A percentile compares a stretch with the other conserved stretches of the same genome.
phyloP scores from a whole-genome alignment of 1,284 basidiomycete species.

The Peniophora sp. region DNA sequence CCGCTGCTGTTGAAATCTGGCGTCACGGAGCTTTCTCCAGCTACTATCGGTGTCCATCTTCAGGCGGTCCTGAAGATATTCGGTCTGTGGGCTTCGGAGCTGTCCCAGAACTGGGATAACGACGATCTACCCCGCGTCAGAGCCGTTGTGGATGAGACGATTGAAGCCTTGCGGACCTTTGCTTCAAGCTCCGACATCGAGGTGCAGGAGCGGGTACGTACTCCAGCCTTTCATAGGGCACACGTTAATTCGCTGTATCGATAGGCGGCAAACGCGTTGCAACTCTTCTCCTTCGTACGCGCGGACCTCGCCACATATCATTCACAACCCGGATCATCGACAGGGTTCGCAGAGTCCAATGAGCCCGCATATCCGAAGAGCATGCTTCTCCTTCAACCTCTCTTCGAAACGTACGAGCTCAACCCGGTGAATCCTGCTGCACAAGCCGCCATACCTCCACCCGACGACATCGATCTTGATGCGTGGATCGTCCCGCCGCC shows the following conservation, averaged over 20 bases:
- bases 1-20: slow-evolving; percentile 60
- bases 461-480: slow-evolving; percentile 82
- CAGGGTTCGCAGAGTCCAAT: slow-evolving; percentile 21
- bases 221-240: not conserved
- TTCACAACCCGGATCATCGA: slow-evolving; percentile 29
- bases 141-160: slow-evolving; percentile 51
- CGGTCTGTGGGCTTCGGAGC: slow-evolving; percentile 72
- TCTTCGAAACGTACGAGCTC: slow-evolving; percentile 78
- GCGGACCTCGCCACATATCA: slow-evolving; percentile 66
- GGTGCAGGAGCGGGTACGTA: slow-evolving; percentile 83
- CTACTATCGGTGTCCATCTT: slow-evolving; percentile 69
- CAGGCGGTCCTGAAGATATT: slow-evolving; percentile 86
- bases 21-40: slow-evolving; percentile 44
- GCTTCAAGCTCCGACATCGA: slow-evolving; percentile 66
- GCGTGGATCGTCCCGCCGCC: slow-evolving; percentile 72
- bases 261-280: slow-evolving; percentile 75
- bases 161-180: slow-evolving; percentile 48
- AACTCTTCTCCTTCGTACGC: slow-evolving; percentile 75
- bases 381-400: slow-evolving; percentile 77
- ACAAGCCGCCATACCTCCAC: slow-evolving; percentile 74
- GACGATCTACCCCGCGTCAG: slow-evolving; percentile 57
- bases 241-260: not conserved
- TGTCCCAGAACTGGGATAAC: slow-evolving; percentile 71
- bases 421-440: slow-evolving; percentile 79
- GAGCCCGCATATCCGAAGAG: slow-evolving; percentile 77